Evolutionary conservation across 2,329 filamentous ascomycete genomes (phyloP).

Genomic region (Chrysoporthe deuterocubensis): DNA sequence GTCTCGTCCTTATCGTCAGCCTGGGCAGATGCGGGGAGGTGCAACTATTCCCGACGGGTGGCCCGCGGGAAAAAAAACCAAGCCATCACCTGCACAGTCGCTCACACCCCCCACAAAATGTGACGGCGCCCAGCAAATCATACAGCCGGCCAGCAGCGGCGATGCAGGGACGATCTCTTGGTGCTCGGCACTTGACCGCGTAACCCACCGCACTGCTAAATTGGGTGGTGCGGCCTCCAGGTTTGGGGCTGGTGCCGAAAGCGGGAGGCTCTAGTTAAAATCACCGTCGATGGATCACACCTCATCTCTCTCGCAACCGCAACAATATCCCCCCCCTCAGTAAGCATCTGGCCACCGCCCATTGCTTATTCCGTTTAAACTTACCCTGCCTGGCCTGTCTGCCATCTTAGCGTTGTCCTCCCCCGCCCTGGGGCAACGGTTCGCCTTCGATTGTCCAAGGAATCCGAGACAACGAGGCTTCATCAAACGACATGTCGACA

Average conservation of each 20-base stretch:
- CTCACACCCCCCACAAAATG: background rate
- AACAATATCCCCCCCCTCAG: no score
- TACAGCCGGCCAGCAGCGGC: background rate
- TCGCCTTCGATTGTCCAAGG: background rate
- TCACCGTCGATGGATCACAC: background rate
- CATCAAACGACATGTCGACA: background rate
- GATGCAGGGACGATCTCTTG: slow-evolving; percentile 27
- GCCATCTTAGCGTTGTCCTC: slow-evolving; percentile 6
- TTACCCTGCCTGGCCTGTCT: slow-evolving; percentile 2
- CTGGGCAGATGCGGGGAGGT: background rate
- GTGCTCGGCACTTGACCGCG: slow-evolving; percentile 28
- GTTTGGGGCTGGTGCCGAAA: slow-evolving; percentile 3
- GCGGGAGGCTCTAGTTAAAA: slow-evolving; percentile 8
- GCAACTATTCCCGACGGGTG: background rate
- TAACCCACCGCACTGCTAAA: background rate
- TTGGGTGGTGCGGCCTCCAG: background rate
- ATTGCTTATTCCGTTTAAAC: slow-evolving; percentile 25
- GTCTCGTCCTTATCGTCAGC: background rate
- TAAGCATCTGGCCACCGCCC: slow-evolving; percentile 1
- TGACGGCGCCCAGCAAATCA: slow-evolving; percentile 15
- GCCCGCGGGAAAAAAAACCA: background rate
- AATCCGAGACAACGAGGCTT: background rate
- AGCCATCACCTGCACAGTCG: background rate
- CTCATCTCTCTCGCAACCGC: background rate
- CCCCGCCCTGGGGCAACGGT: background rate